Conservation (phyloP, 2,329 filamentous ascomycete species). For the Hymenoscyphus albidus region DNA sequence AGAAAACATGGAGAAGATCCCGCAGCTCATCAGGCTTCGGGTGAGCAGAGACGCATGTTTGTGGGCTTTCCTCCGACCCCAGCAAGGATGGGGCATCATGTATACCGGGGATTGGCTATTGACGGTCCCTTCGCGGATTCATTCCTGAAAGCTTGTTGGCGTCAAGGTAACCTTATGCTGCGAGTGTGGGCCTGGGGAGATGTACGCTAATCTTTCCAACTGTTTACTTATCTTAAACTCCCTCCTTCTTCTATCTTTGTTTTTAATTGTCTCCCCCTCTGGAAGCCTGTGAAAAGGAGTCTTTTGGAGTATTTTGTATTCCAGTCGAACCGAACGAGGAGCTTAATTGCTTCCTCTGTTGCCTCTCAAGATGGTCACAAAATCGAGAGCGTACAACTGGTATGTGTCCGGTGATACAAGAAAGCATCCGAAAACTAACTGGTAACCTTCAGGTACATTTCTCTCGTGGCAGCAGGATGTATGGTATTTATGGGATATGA, state of each 20-base stretch:
- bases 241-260: not conserved
- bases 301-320: not conserved
- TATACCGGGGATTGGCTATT: constrained; percentile 1
- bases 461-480: constrained; percentile 24
- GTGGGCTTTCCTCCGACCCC: constrained; percentile 3
- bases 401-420: not conserved
- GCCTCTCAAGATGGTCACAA: constrained; percentile 12
- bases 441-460: constrained; percentile 18
- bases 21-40: not conserved
- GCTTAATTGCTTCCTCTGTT: constrained; percentile 5
- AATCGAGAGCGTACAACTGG: constrained; percentile 15
- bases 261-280: not conserved
- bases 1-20: constrained; percentile 2
- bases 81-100: not conserved
- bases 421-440: not conserved
- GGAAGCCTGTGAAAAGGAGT: not conserved
- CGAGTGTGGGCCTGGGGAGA: not conserved
- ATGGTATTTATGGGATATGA: constrained; percentile 70
- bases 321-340: not conserved
- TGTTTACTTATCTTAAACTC: constrained; percentile 5
- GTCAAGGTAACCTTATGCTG: not conserved
- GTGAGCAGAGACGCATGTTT: not conserved
- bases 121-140: not conserved
- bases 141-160: constrained; percentile 3
- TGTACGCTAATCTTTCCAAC: constrained; percentile 1